Conservation (phyloP, 1,139 yeast genomes). For the Debaryomyces psychrophilus region DNA sequence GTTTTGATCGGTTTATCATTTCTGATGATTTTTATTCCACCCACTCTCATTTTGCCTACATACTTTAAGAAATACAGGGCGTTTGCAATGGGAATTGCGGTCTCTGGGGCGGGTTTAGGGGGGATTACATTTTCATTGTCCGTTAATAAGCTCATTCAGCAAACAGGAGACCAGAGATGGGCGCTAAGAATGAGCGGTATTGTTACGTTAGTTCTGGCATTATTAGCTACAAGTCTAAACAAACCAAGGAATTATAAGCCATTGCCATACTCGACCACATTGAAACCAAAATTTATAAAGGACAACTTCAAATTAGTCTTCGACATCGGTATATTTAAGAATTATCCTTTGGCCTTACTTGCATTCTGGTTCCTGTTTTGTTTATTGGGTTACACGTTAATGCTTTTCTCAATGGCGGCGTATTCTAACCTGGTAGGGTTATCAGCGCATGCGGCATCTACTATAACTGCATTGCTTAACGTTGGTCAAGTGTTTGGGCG, state of each 20-base stretch:
- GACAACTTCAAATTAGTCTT: slow-evolving; percentile 28
- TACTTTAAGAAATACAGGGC: slow-evolving; percentile 64
- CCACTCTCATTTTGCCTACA: slow-evolving; percentile 57
- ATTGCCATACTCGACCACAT: slow-evolving; percentile 27
- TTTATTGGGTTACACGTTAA: slow-evolving; percentile 59
- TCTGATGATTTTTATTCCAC: slow-evolving; percentile 62
- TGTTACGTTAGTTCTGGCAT: slow-evolving; percentile 46
- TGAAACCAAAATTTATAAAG: slow-evolving; percentile 24
- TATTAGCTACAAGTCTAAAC: slow-evolving; percentile 40
- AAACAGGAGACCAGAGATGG: slow-evolving; percentile 64
- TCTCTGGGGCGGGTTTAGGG: slow-evolving; percentile 68
- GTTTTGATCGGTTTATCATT: slow-evolving; percentile 64
- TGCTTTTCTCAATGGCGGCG: slow-evolving; percentile 63
- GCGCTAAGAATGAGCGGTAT: slow-evolving; percentile 65
- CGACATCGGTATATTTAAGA: slow-evolving; percentile 34
- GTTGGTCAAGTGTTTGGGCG: slow-evolving; percentile 69
- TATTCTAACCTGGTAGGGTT: slow-evolving; percentile 66
- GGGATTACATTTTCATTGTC: slow-evolving; percentile 59
- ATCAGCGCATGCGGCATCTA: slow-evolving; percentile 56
- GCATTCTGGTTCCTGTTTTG: slow-evolving; percentile 61
- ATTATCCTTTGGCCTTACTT: slow-evolving; percentile 44
- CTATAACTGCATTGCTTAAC: slow-evolving; percentile 62
- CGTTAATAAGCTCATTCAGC: slow-evolving; percentile 48
- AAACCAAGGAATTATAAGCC: slow-evolving; percentile 46
- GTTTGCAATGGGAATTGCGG: slow-evolving; percentile 63